Conservation (phyloP, 2,329 filamentous ascomycete species). For the Zarea fungicola region DNA sequence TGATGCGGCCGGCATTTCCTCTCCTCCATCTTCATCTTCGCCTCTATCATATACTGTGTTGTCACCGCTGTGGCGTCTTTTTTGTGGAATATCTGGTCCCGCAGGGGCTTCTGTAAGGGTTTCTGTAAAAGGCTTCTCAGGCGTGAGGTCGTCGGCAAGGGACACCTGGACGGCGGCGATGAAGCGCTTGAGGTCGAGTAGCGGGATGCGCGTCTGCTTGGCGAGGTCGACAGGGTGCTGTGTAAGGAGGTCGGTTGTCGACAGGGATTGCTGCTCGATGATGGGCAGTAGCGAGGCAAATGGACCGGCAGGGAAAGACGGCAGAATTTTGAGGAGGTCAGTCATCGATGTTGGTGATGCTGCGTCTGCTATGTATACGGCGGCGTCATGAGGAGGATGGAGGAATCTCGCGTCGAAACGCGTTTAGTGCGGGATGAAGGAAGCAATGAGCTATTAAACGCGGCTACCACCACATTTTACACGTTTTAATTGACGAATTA, state of each 20-base stretch:
- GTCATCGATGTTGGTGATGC: constrained; percentile 53
- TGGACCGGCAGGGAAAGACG: constrained; percentile 66
- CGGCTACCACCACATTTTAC: background rate
- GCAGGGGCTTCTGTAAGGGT: too few relatives aligned
- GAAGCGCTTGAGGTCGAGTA: constrained; percentile 73
- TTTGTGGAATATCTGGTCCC: background rate
- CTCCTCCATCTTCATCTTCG: background rate
- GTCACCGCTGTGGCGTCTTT: background rate
- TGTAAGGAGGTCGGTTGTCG: constrained; percentile 78
- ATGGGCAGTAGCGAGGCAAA: constrained; percentile 72
- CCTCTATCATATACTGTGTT: background rate
- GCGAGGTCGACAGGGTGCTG: constrained; percentile 78
- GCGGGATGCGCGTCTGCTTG: constrained; percentile 75
- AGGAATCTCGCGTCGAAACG: constrained; percentile 3
- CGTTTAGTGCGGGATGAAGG: constrained; percentile 1
- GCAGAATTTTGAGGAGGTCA: constrained; percentile 78
- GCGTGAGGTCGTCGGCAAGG: constrained; percentile 56
- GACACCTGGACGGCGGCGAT: constrained; percentile 60
- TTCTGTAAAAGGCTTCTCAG: too few relatives aligned
- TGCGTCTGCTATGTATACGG: constrained; percentile 9
- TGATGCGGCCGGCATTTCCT: background rate
- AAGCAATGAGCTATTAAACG: background rate
- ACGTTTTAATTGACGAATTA: background rate
- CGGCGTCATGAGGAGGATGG: constrained; percentile 4
- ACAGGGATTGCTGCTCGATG: constrained; percentile 72